Base-by-base conservation (phyloP, 129 eudicot species). In the Saposhnikovia divaricata region DNA sequence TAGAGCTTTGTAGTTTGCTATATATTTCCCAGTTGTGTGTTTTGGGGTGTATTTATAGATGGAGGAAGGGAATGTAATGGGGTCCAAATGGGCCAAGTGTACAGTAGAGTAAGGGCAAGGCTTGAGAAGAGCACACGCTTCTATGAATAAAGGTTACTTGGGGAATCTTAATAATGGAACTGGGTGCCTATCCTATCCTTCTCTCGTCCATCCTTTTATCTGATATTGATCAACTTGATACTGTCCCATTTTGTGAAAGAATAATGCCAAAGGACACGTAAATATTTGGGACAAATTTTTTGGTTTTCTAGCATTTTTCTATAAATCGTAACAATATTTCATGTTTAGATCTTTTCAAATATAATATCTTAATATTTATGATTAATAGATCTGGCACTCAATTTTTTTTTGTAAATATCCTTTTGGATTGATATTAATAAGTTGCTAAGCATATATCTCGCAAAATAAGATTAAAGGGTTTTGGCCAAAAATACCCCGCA, bases 1-100 rank as follows among this genome's bases (percentile, higher is more conserved):
- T 51, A 57, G 37, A 61, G 69, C 15, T 74, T 74, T 74, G 55
- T 74, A 44, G 6, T 9, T 81, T 87, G 89, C 76, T 81, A 72
- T 80, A 72, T 80, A 72, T 82, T 40, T 84, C 18, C 6, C 55
- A 59, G 80, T 68, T 28, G 69, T 44, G 78, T 13, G 81, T 40
- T 61, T 53, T 48, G 55, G 71, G 25, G 18, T 75, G 57, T 90
- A 90, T 87, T 81, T 90, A 90, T 88, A 90, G 88, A 79, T 68
- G 85, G 71, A 68, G 53, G 23, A 72, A 76, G n/a, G 48, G 9
- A 19, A 27, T 37, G 57, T 8, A 37, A 37, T 31, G 21, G 55
- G 19, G 48, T 9, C 10, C 37, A 47, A 44, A 12, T 7, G 61
- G 34, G 48, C 45, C 45, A 9, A 16, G 34, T 21, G 42, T 19